Evolutionary conservation across 768 basidiomycete genomes (phyloP), one percentile per base, ranked within the genome.

Genomic region (Collybia sordida): DNA sequence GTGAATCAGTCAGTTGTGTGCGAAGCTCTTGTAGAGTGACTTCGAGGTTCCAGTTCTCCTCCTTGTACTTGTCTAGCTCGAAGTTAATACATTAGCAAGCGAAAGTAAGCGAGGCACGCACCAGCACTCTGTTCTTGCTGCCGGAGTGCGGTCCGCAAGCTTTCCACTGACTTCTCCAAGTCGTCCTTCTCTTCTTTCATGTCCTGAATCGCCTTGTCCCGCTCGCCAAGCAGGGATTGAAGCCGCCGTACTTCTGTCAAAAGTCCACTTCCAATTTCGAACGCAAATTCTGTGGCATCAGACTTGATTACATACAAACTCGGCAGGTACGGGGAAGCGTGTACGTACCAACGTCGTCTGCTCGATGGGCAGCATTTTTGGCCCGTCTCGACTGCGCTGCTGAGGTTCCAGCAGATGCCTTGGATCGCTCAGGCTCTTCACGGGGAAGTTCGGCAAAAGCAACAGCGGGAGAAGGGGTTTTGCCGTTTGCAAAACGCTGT

Each of bases 41-140:
- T 72, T 98, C 96, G 50, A 98, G 84, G 63, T 98, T 96, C 97
- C 97, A 98, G 66, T 97, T 98, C 70, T 95, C 93, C 71, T 98
- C 96, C 71, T 93, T 93, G 82, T 85, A 96, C 55, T 93, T 93
- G 66, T 98, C 96, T 88, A 61, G 24, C 19, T 17, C 2, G 23
- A 42, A 23, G 48, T 48, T 41, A 41, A 34, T 51, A 21, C 21
- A 27, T 54, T 40, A 15, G 22, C 48, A 35, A 23, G 47, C 8
- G 42, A 18, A 48, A 3, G 24, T 25, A 22, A 54, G 44, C 42
- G 36, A 52, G 27, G 39, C 47, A 31, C 82, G 47, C 56, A 88
- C 92, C 92, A 51, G 89, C 78, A 52, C 76, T 87, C 65, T 86
- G 82, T 69, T 97, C 91, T 61, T 93, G 88, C 42, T 85, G 77